phyloP scores from a whole-genome alignment of 441 rosid species.

The Monsonia emarginata region DNA sequence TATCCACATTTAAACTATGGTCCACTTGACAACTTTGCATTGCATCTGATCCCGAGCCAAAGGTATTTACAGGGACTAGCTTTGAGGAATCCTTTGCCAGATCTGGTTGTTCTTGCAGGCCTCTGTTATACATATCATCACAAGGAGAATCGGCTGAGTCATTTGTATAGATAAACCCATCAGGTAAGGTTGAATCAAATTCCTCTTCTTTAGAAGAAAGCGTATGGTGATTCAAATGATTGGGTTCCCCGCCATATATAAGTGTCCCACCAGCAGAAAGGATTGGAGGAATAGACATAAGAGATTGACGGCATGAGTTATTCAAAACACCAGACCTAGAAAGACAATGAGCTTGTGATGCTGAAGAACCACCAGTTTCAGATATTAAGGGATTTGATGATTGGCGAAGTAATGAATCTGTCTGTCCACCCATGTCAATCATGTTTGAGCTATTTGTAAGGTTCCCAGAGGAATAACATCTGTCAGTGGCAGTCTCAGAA shows the following conservation, averaged over 20 bases:
- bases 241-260: slow-evolving; percentile 31
- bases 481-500: slow-evolving; percentile 39
- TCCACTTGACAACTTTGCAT: slow-evolving; percentile 29
- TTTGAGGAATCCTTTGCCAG: slow-evolving; percentile 42
- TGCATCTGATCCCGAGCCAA: slow-evolving; percentile 36
- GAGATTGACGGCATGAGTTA: slow-evolving; percentile 32
- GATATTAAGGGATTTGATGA: slow-evolving; percentile 32
- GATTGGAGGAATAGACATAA: slow-evolving; percentile 33
- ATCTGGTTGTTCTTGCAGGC: slow-evolving; percentile 41
- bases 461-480: slow-evolving; percentile 32
- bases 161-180: slow-evolving; percentile 38
- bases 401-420: slow-evolving; percentile 28
- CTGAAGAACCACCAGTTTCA: slow-evolving; percentile 30
- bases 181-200: slow-evolving; percentile 24
- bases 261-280: slow-evolving; percentile 27
- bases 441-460: slow-evolving; percentile 30
- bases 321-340: slow-evolving; percentile 32
- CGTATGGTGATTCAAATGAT: slow-evolving; percentile 31
- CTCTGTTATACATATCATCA: slow-evolving; percentile 28
- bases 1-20: slow-evolving; percentile 24
- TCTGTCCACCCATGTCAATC: slow-evolving; percentile 29
- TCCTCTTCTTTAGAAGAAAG: slow-evolving; percentile 41
- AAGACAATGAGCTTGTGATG: slow-evolving; percentile 33
- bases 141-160: slow-evolving; percentile 36
- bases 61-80: slow-evolving; percentile 51